Conservation (phyloP, 2,329 filamentous ascomycete genomes). For the Colletotrichum sp. region DNA sequence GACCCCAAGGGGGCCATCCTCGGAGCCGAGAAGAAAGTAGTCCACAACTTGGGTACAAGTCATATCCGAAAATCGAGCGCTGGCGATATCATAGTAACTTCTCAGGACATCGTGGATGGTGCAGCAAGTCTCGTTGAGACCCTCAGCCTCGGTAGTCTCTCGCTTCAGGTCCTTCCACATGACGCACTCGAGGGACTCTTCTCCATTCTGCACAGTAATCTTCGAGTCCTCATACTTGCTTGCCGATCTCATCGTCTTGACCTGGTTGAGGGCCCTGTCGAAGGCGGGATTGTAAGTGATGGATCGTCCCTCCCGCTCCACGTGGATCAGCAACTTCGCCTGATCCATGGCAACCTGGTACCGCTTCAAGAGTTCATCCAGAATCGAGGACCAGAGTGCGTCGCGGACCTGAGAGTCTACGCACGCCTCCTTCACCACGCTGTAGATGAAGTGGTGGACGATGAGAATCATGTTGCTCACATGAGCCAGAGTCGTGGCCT, state of each 20-base stretch:
- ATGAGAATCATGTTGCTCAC: too few species aligned
- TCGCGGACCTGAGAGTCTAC: background rate
- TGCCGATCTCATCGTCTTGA: background rate
- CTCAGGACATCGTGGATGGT: too few species aligned
- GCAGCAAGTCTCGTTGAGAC: too few species aligned
- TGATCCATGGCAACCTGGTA: slow-evolving; percentile 56
- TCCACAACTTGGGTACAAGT: slow-evolving; percentile 64
- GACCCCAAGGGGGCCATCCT: slow-evolving; percentile 54
- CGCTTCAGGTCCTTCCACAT: background rate
- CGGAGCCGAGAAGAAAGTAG: slow-evolving; percentile 55
- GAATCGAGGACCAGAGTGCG: slow-evolving; percentile 43
- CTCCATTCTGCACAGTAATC: too few species aligned
- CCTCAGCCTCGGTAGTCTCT: slow-evolving; percentile 49
- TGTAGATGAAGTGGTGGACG: too few species aligned
- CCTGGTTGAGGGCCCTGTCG: slow-evolving; percentile 36
- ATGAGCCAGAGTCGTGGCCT: too few species aligned
- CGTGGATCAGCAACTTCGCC: slow-evolving; percentile 53
- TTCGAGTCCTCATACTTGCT: background rate
- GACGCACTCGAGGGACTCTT: background rate
- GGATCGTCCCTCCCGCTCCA: slow-evolving; percentile 52
- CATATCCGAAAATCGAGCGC: slow-evolving; percentile 66
- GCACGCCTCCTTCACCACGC: too few species aligned
- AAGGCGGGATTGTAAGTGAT: slow-evolving; percentile 61
- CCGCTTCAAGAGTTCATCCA: slow-evolving; percentile 46
- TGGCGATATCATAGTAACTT: slow-evolving; percentile 28